Base-by-base conservation (phyloP, 2,329 filamentous ascomycete species). In the Claviceps pazoutovae region DNA sequence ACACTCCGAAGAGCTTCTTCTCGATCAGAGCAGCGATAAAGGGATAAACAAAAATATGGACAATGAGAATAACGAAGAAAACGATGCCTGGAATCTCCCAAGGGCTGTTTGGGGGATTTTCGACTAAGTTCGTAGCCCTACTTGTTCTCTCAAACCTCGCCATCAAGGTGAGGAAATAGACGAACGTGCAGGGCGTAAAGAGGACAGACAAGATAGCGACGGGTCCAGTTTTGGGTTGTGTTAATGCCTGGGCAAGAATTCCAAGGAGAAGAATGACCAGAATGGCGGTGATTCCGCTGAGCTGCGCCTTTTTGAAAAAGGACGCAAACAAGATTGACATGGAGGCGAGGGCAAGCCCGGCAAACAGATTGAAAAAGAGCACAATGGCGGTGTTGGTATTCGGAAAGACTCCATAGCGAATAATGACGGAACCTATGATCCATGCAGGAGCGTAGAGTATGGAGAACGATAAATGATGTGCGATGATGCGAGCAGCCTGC, bases 161-260 rank as follows among this genome's bases (percentile, higher is more conserved):
- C 66, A 90, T 77, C 56, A 83, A 78, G 17, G 86, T 80, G 51
- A 82, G 75, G 62, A 91, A 93, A 64, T 83, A 89, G 14, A 91
- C 84, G 62, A 88, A 95, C 59, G 88, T 90, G 73, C 90, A 94
- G 0, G 90, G 86, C 0, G 88, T 79, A 62, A 96, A 96, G 0
- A 96, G 66, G 14, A 94, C 63, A 54, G 84, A 84, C 13, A 95
- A 72, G 3, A 87, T 70, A 5, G 78, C 75, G 3, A 91, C 85
- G 1, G 80, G 74, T 1, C 71, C 80, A 0, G 82, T 86, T 8
- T 68, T 71, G 3, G 80, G 79, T 1, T 73, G 74, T 0, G 76
- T 80, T 17, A 87, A 71, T 16, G 88, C 80, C 66, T 96, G 90
- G 0, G 88, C 83, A 21, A 95, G 72, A 58, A 96, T 86, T 16